Evolutionary conservation across 495 filamentous ascomycete species (phyloP).

Genomic region (Monascus purpureus): DNA sequence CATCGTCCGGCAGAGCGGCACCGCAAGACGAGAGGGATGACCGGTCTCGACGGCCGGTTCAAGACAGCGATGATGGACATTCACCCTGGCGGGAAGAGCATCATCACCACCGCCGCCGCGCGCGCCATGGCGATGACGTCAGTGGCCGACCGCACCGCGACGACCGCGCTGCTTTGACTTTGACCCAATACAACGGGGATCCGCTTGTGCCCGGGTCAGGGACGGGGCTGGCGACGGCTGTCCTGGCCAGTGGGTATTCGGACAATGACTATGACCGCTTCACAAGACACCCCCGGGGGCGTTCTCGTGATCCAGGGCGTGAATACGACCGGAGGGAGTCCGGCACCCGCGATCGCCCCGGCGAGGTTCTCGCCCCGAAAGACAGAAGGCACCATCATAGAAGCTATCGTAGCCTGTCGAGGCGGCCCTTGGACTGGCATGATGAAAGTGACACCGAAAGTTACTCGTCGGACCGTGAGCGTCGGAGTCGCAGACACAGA

Average conservation of each 20-base stretch:
- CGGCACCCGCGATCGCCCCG: no score
- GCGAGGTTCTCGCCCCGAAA: not conserved
- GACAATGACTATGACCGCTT: constrained; percentile 24
- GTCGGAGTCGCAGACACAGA: constrained; percentile 21
- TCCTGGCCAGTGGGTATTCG: constrained; percentile 21
- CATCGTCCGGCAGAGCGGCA: no score
- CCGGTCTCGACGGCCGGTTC: constrained; percentile 17
- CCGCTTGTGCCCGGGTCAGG: constrained; percentile 10
- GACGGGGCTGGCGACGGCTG: constrained; percentile 28
- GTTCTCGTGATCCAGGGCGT: constrained; percentile 3
- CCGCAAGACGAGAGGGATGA: constrained; percentile 30
- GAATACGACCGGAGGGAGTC: not conserved
- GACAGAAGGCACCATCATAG: constrained; percentile 1
- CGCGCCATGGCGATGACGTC: constrained; percentile 14
- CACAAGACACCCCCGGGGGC: constrained; percentile 6
- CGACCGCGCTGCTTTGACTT: constrained; percentile 14
- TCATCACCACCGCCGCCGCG: constrained; percentile 13
- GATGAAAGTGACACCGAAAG: constrained; percentile 17
- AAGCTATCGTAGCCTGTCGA: constrained; percentile 12
- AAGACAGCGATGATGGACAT: constrained; percentile 26
- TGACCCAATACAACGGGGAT: constrained; percentile 9
- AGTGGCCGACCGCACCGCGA: constrained; percentile 14
- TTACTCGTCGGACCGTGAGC: constrained; percentile 24
- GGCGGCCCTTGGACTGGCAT: constrained; percentile 17
- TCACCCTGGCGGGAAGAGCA: constrained; percentile 17